phyloP scores from a whole-genome alignment of 1,284 basidiomycete genomes.

The Cryptococcus deneoformans region DNA sequence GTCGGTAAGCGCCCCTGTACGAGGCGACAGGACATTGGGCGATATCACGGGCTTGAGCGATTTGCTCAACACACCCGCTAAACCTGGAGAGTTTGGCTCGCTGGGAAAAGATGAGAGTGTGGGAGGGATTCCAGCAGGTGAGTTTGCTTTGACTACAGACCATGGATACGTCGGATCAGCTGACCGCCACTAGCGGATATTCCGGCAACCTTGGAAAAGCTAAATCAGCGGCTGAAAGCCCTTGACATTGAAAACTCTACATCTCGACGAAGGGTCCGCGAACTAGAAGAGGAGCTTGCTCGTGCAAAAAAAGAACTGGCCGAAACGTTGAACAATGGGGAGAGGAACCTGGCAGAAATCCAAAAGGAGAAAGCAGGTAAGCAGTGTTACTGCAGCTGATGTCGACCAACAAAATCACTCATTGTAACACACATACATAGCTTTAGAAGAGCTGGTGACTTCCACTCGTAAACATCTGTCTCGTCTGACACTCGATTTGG shows the following conservation, averaged over 20 bases:
- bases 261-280: conserved; percentile 69
- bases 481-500: conserved; percentile 70
- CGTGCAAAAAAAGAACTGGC: conserved; percentile 51
- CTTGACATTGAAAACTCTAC: conserved; percentile 76
- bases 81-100: conserved; percentile 25
- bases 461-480: conserved; percentile 69
- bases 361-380: conserved; percentile 80
- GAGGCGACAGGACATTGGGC: conserved; percentile 11
- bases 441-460: conserved; percentile 68
- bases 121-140: conserved; percentile 23
- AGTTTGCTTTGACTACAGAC: conserved; percentile 2
- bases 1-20: conserved; percentile 16
- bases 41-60: conserved; percentile 46
- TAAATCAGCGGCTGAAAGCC: conserved; percentile 37
- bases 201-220: conserved; percentile 27
- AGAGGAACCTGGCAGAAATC: conserved; percentile 52
- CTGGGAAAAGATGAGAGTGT: conserved; percentile 34
- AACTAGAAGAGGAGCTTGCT: conserved; percentile 73
- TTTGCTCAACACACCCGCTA: conserved; percentile 44
- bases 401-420: too few relatives aligned
- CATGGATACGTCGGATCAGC: neutral
- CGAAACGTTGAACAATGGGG: conserved; percentile 24
- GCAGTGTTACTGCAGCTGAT: too few relatives aligned
- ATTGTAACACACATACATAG: conserved; percentile 46
- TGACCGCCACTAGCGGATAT: conserved; percentile 9